These are phyloP conservation scores for Myriangium duriaei DNA, from an alignment of 2,329 filamentous ascomycete genomes.

Conservation along the genomic window DNA sequence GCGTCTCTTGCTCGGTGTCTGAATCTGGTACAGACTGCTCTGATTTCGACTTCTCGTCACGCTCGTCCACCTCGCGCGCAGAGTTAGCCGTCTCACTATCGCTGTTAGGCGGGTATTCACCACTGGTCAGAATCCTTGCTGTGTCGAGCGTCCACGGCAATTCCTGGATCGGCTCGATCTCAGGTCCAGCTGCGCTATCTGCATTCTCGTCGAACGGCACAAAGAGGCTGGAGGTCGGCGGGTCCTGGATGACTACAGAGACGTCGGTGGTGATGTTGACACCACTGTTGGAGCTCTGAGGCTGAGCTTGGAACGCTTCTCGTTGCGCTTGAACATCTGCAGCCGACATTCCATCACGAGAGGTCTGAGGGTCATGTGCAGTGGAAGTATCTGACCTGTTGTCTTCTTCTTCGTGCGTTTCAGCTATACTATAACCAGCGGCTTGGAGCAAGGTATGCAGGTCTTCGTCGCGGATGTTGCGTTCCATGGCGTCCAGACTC, in stretches of 20 bases:
- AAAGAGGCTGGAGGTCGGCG: background rate
- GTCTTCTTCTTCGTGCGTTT: background rate
- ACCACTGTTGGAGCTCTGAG: background rate
- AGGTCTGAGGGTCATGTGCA: background rate
- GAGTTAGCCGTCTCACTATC: background rate
- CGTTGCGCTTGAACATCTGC: background rate
- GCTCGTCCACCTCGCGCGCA: background rate
- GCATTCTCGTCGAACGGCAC: slow-evolving; percentile 1
- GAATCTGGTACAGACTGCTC: background rate
- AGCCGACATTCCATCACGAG: background rate
- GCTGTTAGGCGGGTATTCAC: background rate
- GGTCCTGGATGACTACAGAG: background rate
- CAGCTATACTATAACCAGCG: slow-evolving; percentile 26
- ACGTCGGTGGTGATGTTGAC: background rate
- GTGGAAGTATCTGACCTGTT: background rate
- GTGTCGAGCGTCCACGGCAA: slow-evolving; percentile 1
- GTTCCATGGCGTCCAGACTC: slow-evolving; percentile 19
- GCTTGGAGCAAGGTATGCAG: slow-evolving; percentile 31
- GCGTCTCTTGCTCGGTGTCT: background rate
- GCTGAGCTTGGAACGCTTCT: background rate
- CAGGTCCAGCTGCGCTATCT: background rate
- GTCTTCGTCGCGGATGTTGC: slow-evolving; percentile 24
- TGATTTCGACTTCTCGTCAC: background rate
- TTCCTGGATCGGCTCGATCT: slow-evolving; percentile 1
- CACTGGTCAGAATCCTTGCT: background rate